A percentile compares a stretch with the other conserved stretches of the same genome.
phyloP scores from a whole-genome alignment of 2,329 filamentous ascomycete genomes.

The Diplodia intermedia region DNA sequence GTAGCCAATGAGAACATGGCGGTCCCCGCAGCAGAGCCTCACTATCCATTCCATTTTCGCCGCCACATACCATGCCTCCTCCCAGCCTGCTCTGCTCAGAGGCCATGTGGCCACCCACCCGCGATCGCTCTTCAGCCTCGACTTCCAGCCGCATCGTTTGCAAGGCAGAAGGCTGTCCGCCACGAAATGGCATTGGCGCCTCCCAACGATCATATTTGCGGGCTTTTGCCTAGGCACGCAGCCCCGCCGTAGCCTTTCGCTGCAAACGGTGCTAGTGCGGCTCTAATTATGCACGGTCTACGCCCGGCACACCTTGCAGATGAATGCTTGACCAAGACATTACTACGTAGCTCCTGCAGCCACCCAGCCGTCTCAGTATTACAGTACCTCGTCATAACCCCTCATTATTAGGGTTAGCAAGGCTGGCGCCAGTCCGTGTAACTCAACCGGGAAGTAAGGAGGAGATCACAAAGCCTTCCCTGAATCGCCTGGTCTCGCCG shows the following conservation, averaged over 20 bases:
- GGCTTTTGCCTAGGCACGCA: neutral
- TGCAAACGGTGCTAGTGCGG: neutral
- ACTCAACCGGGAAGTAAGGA: neutral
- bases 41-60: neutral
- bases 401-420: neutral
- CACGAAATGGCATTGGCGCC: neutral
- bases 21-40: conserved; percentile 4
- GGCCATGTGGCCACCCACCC: neutral
- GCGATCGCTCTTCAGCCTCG: neutral
- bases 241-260: neutral
- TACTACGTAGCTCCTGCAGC: no score
- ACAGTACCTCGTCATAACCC: neutral
- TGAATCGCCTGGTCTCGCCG: neutral
- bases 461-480: neutral
- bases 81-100: neutral
- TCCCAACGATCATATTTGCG: neutral
- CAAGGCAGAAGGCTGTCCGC: neutral
- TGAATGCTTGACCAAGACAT: neutral
- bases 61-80: neutral
- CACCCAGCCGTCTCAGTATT: neutral
- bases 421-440: neutral
- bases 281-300: neutral
- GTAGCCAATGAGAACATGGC: neutral
- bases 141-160: neutral
- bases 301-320: neutral